Evolutionary conservation across 2,329 filamentous ascomycete genomes (phyloP).

Genomic region (Mycosphaerella sp.): DNA sequence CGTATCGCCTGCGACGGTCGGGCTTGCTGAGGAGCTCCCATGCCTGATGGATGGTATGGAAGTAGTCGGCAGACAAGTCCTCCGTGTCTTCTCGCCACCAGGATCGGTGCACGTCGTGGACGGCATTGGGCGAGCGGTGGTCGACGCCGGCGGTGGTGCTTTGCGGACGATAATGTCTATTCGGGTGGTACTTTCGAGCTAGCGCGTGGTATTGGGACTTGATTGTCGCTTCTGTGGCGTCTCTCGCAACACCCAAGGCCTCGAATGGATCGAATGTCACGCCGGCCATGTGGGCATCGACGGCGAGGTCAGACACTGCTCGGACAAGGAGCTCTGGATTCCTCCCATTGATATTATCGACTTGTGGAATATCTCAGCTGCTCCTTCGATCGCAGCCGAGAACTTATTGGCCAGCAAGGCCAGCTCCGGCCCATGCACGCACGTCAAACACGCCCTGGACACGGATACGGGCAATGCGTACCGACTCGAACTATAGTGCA

Average conservation of each 20-base stretch:
- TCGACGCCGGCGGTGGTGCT: background rate
- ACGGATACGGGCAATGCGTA: conserved; percentile 7
- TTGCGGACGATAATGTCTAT: conserved; percentile 41
- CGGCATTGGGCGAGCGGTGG: background rate
- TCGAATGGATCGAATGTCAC: conserved; percentile 65
- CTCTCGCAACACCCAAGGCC: conserved; percentile 64
- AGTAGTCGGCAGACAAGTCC: conserved; percentile 24
- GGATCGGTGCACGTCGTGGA: background rate
- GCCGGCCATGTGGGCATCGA: conserved; percentile 15
- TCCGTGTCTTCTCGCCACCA: conserved; percentile 38
- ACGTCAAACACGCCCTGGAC: too few species aligned
- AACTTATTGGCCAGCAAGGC: background rate
- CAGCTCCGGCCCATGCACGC: conserved; percentile 3
- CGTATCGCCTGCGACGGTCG: conserved; percentile 27
- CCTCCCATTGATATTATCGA: conserved; percentile 10
- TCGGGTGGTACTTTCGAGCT: conserved; percentile 71
- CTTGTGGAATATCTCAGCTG: conserved; percentile 6
- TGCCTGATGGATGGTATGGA: conserved; percentile 30
- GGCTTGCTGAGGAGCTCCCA: conserved; percentile 28
- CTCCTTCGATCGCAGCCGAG: conserved; percentile 10
- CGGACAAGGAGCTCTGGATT: conserved; percentile 18
- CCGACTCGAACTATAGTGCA: background rate
- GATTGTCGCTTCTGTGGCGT: conserved; percentile 70
- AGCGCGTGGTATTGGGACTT: conserved; percentile 87
- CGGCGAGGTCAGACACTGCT: conserved; percentile 9